These are phyloP conservation scores for Paramecium pentaurelia DNA, from an alignment of 73 alveolate species.

Conservation along the genomic window DNA sequence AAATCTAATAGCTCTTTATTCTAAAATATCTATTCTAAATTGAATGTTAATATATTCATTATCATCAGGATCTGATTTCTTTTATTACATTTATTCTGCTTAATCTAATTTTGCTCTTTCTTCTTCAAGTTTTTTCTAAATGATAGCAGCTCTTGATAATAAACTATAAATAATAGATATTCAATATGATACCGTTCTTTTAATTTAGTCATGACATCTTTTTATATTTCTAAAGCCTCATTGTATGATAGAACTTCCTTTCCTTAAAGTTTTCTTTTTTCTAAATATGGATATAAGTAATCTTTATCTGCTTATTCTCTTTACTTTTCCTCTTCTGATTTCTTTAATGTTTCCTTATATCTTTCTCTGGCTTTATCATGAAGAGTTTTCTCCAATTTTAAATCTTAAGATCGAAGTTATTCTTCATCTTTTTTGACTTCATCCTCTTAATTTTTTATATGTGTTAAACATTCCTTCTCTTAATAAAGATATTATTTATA, in stretches of 20 bases:
- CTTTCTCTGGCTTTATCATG: conserved; percentile 85
- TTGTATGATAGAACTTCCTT: conserved; percentile 62
- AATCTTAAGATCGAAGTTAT: conserved; percentile 56
- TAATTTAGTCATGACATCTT: conserved; percentile 76
- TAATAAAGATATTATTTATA: neutral
- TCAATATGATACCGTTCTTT: conserved; percentile 64
- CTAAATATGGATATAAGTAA: conserved; percentile 75
- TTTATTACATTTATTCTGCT: conserved; percentile 56
- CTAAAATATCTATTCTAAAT: conserved; percentile 57
- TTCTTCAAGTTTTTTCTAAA: conserved; percentile 75
- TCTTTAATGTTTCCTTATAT: conserved; percentile 75
- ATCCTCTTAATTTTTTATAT: conserved; percentile 72
- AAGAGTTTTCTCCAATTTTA: conserved; percentile 70
- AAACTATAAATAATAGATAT: conserved; percentile 3
- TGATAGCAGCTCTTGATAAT: conserved; percentile 80
- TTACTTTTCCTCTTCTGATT: conserved; percentile 71
- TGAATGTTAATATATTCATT: conserved; percentile 40
- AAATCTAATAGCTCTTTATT: conserved; percentile 62
- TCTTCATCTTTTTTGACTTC: conserved; percentile 63
- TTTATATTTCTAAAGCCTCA: conserved; percentile 78
- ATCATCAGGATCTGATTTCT: conserved; percentile 51
- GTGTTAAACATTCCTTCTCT: conserved; percentile 68
- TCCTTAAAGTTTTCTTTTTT: conserved; percentile 66
- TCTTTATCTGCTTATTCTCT: conserved; percentile 72
- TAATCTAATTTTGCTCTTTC: conserved; percentile 72